Percentiles rank a stretch among this genome's conserved stretches.
These are phyloP conservation scores for Pyrus bretschneideri DNA, from an alignment of 306 rosid species.

Conservation along the genomic window DNA sequence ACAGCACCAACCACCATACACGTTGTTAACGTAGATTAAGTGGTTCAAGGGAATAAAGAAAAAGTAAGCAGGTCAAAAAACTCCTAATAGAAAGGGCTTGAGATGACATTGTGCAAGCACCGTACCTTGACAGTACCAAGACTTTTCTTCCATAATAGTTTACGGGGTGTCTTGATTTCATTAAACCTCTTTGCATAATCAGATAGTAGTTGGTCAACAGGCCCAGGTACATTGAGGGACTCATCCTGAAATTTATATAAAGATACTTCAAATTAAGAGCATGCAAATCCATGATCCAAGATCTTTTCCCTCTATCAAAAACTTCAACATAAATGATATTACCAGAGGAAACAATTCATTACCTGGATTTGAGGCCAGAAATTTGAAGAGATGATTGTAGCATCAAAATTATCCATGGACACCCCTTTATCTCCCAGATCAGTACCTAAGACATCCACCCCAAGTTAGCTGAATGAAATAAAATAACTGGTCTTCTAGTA, in stretches of 20 bases:
- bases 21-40: neutral
- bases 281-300: too few species aligned
- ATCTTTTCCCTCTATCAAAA: too few species aligned
- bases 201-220: slow-evolving; percentile 68
- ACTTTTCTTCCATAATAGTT: slow-evolving; percentile 86
- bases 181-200: slow-evolving; percentile 83
- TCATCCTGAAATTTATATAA: slow-evolving; percentile 62
- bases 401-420: slow-evolving; percentile 66
- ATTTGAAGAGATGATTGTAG: slow-evolving; percentile 80
- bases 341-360: neutral
- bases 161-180: slow-evolving; percentile 96
- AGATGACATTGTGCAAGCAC: slow-evolving; percentile 1
- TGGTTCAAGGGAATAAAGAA: neutral
- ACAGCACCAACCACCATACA: slow-evolving; percentile 4
- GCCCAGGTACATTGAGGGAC: slow-evolving; percentile 53
- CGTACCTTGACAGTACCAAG: slow-evolving; percentile 90
- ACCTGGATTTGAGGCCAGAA: slow-evolving; percentile 99
- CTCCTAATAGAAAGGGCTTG: neutral
- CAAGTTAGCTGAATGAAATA: slow-evolving; percentile 8
- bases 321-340: neutral
- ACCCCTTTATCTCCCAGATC: slow-evolving; percentile 34
- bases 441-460: slow-evolving; percentile 31
- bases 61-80: neutral
- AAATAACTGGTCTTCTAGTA: neutral
- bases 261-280: too few species aligned